Evolutionary conservation across 495 filamentous ascomycete genomes (phyloP).

Genomic region (Penicillium lagena): DNA sequence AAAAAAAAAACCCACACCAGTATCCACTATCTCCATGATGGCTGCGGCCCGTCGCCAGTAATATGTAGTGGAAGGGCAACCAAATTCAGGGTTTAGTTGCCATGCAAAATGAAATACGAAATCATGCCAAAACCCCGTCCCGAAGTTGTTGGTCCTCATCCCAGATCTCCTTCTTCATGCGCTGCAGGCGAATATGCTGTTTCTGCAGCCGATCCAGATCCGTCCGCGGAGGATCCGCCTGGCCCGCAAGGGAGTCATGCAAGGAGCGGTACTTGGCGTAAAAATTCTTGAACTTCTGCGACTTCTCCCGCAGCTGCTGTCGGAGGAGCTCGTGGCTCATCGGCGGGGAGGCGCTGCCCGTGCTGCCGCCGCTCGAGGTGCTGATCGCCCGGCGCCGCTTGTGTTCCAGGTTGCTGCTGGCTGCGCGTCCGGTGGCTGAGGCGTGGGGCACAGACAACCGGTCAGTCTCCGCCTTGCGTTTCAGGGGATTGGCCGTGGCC

Average conservation of each 20-base stretch:
- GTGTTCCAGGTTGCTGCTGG: conserved; percentile 28
- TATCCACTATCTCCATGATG: no score
- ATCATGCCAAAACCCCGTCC: conserved; percentile 11
- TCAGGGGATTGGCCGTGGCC: conserved; percentile 30
- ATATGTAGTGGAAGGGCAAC: no score
- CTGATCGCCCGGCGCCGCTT: conserved; percentile 42
- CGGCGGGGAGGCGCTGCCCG: conserved; percentile 40
- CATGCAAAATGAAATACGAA: conserved; percentile 10
- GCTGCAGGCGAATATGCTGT: conserved; percentile 53
- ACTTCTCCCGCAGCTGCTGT: conserved; percentile 45
- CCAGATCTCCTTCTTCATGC: conserved; percentile 65
- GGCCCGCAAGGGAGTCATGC: conserved; percentile 49
- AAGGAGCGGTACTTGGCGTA: conserved; percentile 60
- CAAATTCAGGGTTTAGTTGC: neutral
- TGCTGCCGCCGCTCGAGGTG: conserved; percentile 41
- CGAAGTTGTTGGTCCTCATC: conserved; percentile 32
- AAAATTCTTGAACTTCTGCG: conserved; percentile 52
- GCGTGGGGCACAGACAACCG: conserved; percentile 17
- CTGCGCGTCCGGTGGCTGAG: conserved; percentile 16
- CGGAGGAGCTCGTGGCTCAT: conserved; percentile 34
- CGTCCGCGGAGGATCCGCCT: conserved; percentile 44
- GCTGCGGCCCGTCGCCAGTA: no score
- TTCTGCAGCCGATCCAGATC: conserved; percentile 52
- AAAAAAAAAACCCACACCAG: neutral
- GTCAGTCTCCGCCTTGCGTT: conserved; percentile 41